Evolutionary conservation across 2,329 filamentous ascomycete species (phyloP).

Genomic region (Cryphonectria carpinicola): DNA sequence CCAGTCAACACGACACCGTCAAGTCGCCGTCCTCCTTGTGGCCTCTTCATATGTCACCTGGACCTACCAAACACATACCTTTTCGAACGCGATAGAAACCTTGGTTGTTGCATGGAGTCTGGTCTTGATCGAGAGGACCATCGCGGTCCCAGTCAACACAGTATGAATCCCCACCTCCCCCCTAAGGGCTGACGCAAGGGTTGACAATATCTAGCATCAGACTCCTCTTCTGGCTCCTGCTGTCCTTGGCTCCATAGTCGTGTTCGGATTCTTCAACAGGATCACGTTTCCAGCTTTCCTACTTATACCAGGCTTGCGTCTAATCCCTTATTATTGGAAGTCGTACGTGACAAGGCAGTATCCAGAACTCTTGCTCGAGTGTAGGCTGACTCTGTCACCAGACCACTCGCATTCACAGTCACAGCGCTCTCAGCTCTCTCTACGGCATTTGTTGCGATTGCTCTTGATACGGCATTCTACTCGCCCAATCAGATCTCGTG

Average conservation of each 20-base stretch:
- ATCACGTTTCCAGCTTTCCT: constrained; percentile 97
- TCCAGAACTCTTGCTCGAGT: constrained; percentile 25
- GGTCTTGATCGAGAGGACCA: constrained; percentile 86
- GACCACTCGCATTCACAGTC: constrained; percentile 64
- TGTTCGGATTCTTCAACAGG: constrained; percentile 91
- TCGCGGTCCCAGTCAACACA: constrained; percentile 61
- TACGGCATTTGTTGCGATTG: constrained; percentile 74
- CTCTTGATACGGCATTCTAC: constrained; percentile 87
- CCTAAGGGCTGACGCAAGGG: constrained; percentile 17
- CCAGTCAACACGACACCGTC: constrained; percentile 71
- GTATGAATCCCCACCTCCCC: constrained; percentile 50
- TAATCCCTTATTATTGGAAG: constrained; percentile 83
- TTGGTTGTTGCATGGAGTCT: constrained; percentile 91
- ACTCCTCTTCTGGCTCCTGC: constrained; percentile 77
- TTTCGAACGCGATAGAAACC: constrained; percentile 97
- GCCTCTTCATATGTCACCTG: constrained; percentile 98
- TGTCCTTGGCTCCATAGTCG: constrained; percentile 77
- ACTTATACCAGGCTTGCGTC: constrained; percentile 77
- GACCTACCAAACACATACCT: constrained; percentile 98
- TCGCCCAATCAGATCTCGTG: constrained; percentile 65
- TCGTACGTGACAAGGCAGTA: constrained; percentile 59
- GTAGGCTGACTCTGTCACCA: constrained; percentile 36
- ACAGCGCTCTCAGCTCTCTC: constrained; percentile 67
- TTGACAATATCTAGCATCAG: constrained; percentile 59
- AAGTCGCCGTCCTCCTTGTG: constrained; percentile 78